These are phyloP conservation scores for Tolypocladium cylindrosporum DNA, from an alignment of 2,329 filamentous ascomycete genomes.

Conservation along the genomic window DNA sequence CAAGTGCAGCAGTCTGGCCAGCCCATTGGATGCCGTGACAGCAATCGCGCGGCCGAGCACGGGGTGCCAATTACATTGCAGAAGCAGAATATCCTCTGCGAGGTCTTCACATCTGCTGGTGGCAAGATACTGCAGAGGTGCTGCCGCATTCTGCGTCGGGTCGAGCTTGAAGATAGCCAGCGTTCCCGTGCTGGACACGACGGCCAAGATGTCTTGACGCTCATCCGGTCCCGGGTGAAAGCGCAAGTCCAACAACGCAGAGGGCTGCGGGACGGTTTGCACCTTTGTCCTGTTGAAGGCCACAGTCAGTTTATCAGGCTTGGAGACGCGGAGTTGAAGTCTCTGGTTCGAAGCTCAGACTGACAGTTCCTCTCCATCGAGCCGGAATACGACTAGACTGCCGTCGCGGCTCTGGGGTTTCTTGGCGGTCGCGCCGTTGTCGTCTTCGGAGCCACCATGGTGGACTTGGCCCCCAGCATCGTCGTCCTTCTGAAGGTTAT, in stretches of 20 bases:
- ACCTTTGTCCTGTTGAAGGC: conserved; percentile 17
- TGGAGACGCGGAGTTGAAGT: neutral
- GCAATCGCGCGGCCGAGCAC: conserved; percentile 43
- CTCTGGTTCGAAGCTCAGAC: conserved; percentile 14
- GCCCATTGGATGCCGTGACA: conserved; percentile 61
- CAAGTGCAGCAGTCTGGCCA: conserved; percentile 46
- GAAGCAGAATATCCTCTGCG: conserved; percentile 51
- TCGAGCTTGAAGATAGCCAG: conserved; percentile 54
- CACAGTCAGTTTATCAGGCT: neutral
- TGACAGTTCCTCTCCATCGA: conserved; percentile 47
- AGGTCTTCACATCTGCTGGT: conserved; percentile 38
- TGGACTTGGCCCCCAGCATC: conserved; percentile 4
- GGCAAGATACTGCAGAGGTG: conserved; percentile 28
- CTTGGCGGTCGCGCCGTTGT: conserved; percentile 14
- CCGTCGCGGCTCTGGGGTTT: conserved; percentile 58
- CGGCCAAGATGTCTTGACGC: conserved; percentile 49
- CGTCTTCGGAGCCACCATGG: neutral
- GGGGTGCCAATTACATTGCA: conserved; percentile 68
- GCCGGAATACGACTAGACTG: conserved; percentile 57
- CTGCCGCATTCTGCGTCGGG: conserved; percentile 20
- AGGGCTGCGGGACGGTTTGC: conserved; percentile 53
- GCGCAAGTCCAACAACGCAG: conserved; percentile 75
- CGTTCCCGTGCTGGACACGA: conserved; percentile 67
- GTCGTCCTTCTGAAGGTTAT: conserved; percentile 54
- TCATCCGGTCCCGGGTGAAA: conserved; percentile 47